These are phyloP conservation scores for Irpex sp. DNA, from an alignment of 1,284 basidiomycete species.

Conservation along the genomic window DNA sequence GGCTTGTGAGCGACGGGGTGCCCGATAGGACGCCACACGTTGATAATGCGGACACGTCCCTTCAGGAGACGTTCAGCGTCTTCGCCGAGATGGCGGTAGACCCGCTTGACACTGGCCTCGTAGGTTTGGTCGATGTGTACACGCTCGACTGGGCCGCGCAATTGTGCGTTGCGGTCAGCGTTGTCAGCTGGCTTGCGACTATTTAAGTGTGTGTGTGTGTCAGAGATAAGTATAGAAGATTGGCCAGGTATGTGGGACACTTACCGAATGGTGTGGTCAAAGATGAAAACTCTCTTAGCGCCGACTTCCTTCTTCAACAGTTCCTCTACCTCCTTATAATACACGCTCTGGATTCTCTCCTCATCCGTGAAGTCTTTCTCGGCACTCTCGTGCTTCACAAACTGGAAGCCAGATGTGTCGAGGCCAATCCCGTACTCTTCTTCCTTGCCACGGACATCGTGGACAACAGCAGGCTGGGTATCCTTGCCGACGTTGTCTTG, in stretches of 20 bases:
- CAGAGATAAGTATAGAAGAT: background rate
- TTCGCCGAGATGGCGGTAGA: slow-evolving; percentile 48
- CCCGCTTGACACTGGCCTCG: slow-evolving; percentile 43
- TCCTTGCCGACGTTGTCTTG: slow-evolving; percentile 25
- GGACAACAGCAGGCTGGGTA: slow-evolving; percentile 22
- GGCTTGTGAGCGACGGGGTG: slow-evolving; percentile 51
- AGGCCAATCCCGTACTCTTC: slow-evolving; percentile 28
- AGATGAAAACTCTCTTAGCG: slow-evolving; percentile 38
- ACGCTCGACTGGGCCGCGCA: slow-evolving; percentile 29
- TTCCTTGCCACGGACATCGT: slow-evolving; percentile 31
- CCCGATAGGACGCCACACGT: slow-evolving; percentile 62
- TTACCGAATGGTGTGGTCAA: slow-evolving; percentile 44
- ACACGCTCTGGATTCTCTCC: slow-evolving; percentile 31
- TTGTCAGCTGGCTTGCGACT: slow-evolving; percentile 17
- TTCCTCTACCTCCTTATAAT: slow-evolving; percentile 41
- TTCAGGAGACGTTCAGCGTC: slow-evolving; percentile 38
- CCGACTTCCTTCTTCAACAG: slow-evolving; percentile 39
- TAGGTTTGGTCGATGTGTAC: slow-evolving; percentile 62
- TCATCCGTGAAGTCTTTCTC: slow-evolving; percentile 43
- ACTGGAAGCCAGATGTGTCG: slow-evolving; percentile 42
- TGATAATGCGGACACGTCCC: slow-evolving; percentile 59
- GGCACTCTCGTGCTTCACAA: slow-evolving; percentile 28
- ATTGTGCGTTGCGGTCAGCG: slow-evolving; percentile 1
- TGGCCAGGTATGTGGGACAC: slow-evolving; percentile 8
- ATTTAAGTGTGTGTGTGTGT: background rate